Percentiles rank a stretch among this genome's conserved stretches.
phyloP scores from a whole-genome alignment of 768 basidiomycete genomes.

The Mycena rosella region DNA sequence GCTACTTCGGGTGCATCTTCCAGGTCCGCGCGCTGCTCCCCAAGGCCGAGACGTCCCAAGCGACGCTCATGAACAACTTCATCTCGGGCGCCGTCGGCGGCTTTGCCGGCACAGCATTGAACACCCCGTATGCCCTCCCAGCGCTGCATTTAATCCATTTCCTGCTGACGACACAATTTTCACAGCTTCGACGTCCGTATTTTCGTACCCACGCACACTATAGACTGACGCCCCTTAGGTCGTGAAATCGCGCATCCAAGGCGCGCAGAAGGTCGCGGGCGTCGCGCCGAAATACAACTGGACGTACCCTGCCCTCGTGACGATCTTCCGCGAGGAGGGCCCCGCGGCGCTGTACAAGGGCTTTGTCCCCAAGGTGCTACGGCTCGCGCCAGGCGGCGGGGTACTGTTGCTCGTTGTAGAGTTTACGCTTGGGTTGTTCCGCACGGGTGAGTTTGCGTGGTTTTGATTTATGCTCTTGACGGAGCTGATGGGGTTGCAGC shows the following conservation, averaged over 20 bases:
- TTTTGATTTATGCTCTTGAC: conserved; percentile 32
- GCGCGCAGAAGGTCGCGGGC: conserved; percentile 72
- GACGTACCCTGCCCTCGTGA: conserved; percentile 91
- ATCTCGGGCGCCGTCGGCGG: conserved; percentile 92
- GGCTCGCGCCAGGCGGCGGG: conserved; percentile 96
- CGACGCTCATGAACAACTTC: conserved; percentile 90
- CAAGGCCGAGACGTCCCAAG: conserved; percentile 82
- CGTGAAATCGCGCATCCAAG: conserved; percentile 96
- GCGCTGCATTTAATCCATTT: background rate
- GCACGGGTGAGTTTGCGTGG: conserved; percentile 61
- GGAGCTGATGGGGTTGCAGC: conserved; percentile 43
- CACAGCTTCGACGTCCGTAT: conserved; percentile 27
- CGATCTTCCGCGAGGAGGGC: conserved; percentile 91
- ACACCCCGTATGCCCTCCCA: conserved; percentile 80
- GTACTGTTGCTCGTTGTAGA: conserved; percentile 95
- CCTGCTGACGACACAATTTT: background rate
- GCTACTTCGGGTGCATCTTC: conserved; percentile 95
- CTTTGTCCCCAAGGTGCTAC: conserved; percentile 94
- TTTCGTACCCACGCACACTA: no score
- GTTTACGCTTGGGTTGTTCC: conserved; percentile 82
- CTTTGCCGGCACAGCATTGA: conserved; percentile 88
- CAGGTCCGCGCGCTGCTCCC: conserved; percentile 85
- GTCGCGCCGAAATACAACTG: conserved; percentile 92
- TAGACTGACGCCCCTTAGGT: conserved; percentile 63
- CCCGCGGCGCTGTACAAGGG: conserved; percentile 91